These are phyloP conservation scores for Geranomyces variabilis DNA, from an alignment of 192 early-diverging fungal genomes.

Conservation along the genomic window DNA sequence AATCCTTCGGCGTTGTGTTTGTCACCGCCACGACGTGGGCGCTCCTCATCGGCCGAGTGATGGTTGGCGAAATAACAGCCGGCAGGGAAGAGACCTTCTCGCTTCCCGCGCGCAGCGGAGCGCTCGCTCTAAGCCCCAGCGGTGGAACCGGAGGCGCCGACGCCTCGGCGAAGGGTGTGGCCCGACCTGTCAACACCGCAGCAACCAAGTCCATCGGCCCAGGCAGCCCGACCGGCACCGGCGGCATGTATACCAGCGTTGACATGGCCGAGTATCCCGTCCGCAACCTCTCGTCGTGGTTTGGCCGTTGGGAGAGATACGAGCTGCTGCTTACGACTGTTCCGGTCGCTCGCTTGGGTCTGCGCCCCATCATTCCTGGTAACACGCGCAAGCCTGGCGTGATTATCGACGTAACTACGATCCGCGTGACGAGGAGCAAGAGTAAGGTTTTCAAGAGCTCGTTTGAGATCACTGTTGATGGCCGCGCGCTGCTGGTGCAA, in stretches of 20 bases:
- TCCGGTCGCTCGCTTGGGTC: conserved; percentile 19
- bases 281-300: conserved; percentile 16
- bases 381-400: not conserved
- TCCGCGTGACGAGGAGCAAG: not conserved
- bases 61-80: not conserved
- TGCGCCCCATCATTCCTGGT: conserved; percentile 1
- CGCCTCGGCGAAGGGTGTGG: not conserved
- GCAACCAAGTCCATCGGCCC: not conserved
- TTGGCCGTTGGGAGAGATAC: conserved; percentile 17
- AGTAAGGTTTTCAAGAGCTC: not conserved
- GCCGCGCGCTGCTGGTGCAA: conserved; percentile 10
- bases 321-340: conserved; percentile 3
- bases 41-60: conserved; percentile 13
- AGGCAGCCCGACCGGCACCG: not conserved
- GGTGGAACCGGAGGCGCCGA: not conserved
- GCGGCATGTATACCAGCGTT: not conserved
- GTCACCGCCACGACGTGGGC: conserved; percentile 27
- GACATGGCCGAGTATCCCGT: conserved; percentile 1
- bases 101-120: not conserved
- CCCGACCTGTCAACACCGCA: not conserved
- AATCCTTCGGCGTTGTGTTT: conserved; percentile 21
- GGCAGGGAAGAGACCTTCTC: not conserved
- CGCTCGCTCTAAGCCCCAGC: not conserved
- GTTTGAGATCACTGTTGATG: conserved; percentile 1
- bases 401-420: not conserved